phyloP scores from a whole-genome alignment of 2,329 filamentous ascomycete genomes.

The Chrysoporthe austroafricana region DNA sequence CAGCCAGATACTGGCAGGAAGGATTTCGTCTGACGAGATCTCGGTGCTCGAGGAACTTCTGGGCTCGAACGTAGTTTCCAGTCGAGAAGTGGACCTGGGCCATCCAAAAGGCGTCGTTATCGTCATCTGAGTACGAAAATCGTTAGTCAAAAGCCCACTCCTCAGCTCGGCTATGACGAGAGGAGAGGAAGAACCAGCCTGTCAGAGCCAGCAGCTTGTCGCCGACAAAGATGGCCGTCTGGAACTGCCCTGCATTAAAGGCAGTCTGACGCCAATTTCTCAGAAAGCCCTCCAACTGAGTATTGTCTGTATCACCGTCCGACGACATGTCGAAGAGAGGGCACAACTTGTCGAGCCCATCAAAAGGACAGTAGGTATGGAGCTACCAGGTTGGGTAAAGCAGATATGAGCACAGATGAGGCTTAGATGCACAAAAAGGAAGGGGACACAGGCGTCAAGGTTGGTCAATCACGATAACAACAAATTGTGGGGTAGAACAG shows the following conservation, averaged over 20 bases:
- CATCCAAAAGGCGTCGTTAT: constrained; percentile 94
- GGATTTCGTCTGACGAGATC: constrained; percentile 81
- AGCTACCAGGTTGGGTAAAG: neutral
- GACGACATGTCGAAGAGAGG: constrained; percentile 25
- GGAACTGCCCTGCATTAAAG: constrained; percentile 93
- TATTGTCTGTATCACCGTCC: constrained; percentile 27
- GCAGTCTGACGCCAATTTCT: constrained; percentile 95
- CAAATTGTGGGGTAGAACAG: neutral
- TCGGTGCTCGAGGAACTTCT: constrained; percentile 81
- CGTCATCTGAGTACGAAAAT: constrained; percentile 66
- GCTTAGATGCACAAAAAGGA: neutral
- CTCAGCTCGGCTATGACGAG: constrained; percentile 12
- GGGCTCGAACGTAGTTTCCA: constrained; percentile 90
- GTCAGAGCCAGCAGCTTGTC: constrained; percentile 96
- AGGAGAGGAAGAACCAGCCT: constrained; percentile 59
- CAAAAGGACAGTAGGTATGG: neutral
- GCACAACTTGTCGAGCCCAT: neutral
- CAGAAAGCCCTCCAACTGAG: constrained; percentile 85
- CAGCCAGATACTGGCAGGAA: constrained; percentile 89
- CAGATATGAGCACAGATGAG: neutral
- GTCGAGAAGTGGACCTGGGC: constrained; percentile 98
- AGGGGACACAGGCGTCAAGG: neutral
- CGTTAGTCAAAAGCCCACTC: constrained; percentile 20
- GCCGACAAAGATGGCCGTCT: constrained; percentile 94
- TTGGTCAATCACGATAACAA: neutral